Base-by-base conservation (phyloP, 139 green algal species). In the Chlamydomonas sp. region DNA sequence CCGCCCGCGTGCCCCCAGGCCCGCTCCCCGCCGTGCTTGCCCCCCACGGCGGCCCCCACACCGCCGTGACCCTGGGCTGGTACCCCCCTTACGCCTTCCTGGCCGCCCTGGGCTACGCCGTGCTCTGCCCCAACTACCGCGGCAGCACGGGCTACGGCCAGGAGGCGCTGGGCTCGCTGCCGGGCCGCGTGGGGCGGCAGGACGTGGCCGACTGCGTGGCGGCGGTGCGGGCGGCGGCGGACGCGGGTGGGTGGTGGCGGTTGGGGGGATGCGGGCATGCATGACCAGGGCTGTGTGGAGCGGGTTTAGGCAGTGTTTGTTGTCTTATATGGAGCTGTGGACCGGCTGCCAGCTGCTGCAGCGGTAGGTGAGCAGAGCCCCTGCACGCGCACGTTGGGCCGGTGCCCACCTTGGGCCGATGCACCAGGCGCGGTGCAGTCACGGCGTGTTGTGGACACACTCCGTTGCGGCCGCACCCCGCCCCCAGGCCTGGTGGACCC, bases 181-280 rank as follows among this genome's bases (percentile, higher is more conserved):
- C 97, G 2, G 96, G 97, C 57, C 78, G 90, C 68, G 93, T 97
- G 4, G 95, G 96, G 57, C 77, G 7, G 2, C 69, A 96, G 4
- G 97, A 99, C 85, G 97, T 99, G 12, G 90, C 85, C 0, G 97
- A 99, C 90, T 98, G 97, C 92, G 93, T 99, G 81, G 92, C 90
- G 8, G 89, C 95, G 2, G 90, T 99, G 80, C 73, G 95, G 49
- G 87, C 89, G 12, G 93, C 90, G 4, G 90, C 96, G 59, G 86
- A 85, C 7, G 75, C 75, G 92, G 94, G 94, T 95, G 79, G 18
- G 79, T 72, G 31, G 16, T 5, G 67, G 85, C 7, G 59, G 20
- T 69, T 31, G 15, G 7, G 69, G 63, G 73, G 78, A 49, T 17
- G 63, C 5, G 64, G 66, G 63, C 61, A 16, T 15, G 63, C 63